These are phyloP conservation scores for Rusavskia elegans DNA, from an alignment of 495 filamentous ascomycete species.

Conservation along the genomic window DNA sequence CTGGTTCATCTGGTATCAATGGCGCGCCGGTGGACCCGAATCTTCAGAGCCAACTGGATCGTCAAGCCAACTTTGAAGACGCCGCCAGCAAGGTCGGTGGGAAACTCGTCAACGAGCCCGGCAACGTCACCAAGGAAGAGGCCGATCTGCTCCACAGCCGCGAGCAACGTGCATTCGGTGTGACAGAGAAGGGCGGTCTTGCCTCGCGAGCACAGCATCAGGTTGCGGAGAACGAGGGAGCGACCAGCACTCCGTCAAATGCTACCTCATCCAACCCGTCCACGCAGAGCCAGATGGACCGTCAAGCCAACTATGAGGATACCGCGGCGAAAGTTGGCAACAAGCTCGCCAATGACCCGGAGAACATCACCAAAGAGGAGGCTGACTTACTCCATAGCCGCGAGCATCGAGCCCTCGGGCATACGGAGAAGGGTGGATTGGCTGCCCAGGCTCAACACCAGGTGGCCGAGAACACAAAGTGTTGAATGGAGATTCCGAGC, in stretches of 20 bases:
- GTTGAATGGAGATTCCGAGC: background rate
- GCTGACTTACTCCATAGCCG: constrained; percentile 16
- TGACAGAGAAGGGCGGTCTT: constrained; percentile 17
- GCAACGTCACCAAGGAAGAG: constrained; percentile 17
- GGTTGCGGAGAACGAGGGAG: constrained; percentile 8
- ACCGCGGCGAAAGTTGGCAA: constrained; percentile 10
- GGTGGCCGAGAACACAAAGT: constrained; percentile 8
- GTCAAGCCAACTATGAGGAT: constrained; percentile 15
- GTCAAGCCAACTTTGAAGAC: constrained; percentile 15
- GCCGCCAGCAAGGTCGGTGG: constrained; percentile 10
- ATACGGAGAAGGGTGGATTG: constrained; percentile 17
- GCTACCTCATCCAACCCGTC: background rate
- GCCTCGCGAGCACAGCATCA: constrained; percentile 7
- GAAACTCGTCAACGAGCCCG: constrained; percentile 15
- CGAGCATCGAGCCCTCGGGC: constrained; percentile 17
- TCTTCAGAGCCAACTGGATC: constrained; percentile 16
- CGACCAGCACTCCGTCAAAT: too few species aligned
- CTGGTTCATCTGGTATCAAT: background rate
- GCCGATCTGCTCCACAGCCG: constrained; percentile 16
- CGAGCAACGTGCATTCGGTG: constrained; percentile 18
- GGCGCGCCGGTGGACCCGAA: background rate
- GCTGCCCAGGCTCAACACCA: constrained; percentile 6
- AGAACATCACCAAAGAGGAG: constrained; percentile 17
- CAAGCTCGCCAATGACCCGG: constrained; percentile 15
- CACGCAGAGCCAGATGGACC: constrained; percentile 16